Evolutionary conservation across 108 stramenopile genomes (phyloP), one percentile per base, ranked within the genome.

Genomic region (Fistulifera pelliculosa): DNA sequence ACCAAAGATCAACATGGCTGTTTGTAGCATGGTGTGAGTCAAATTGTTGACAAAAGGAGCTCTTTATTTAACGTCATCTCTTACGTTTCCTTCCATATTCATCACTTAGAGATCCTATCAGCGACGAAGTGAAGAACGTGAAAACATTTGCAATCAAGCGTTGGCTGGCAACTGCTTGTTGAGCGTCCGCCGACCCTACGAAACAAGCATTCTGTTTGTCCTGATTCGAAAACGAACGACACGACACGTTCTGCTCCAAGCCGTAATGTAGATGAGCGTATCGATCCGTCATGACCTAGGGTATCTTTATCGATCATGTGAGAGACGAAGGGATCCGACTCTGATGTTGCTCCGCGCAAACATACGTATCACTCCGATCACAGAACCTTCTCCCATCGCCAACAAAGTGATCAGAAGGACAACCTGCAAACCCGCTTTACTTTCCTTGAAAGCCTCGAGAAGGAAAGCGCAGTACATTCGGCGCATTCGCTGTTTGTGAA

Each of bases 51-150:
- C 3, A 35, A 8, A 35, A 35, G 31, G 8, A 35, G 8, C 31
- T 35, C 31, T 6, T 35, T 3, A 35, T 3, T 35, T 8, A 8
- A 35, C 31, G 31, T 8, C 6, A 35, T 35, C 31, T 6, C 31
- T 3, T 8, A 35, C 31, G 31, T 8, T 77, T 67, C 58, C 87
- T 48, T 24, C 90, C 90, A 60, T 69, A 57, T 52, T 81, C 77
- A 61, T 91, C 90, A 61, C 83, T 85, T 18, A 85, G 69, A 31
- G 78, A 80, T 50, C 90, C 90, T 43, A 83, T 66, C 65, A 85
- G 38, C 16, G 83, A 80, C 38, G 72, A 70, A 12, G 85, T 79
- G 21, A 71, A 50, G n/a, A 91, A 87, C 19, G 85, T 87, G n/a
- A 87, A 60, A 0, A 45, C 41, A 59, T 87, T 85, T 0, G 69